Evolutionary conservation across 1,284 basidiomycete genomes (phyloP).

Genomic region (Ganoderma resinaceum): DNA sequence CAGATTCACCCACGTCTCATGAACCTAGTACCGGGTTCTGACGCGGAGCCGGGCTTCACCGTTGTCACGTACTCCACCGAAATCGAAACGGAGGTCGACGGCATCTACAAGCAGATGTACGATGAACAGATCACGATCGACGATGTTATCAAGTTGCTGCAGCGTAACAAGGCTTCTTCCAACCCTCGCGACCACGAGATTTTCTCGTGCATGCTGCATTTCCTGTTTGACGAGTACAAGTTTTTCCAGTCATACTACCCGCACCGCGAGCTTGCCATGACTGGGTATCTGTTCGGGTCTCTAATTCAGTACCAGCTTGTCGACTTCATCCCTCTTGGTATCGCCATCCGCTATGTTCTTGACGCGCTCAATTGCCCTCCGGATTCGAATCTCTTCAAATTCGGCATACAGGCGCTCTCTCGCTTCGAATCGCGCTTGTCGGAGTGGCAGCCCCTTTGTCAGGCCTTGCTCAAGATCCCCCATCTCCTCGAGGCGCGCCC

Average conservation of each 20-base stretch:
- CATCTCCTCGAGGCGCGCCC: slow-evolving; percentile 89
- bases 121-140: slow-evolving; percentile 94
- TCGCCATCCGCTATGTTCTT: slow-evolving; percentile 96
- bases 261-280: slow-evolving; percentile 93
- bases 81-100: slow-evolving; percentile 93
- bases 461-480: slow-evolving; percentile 88
- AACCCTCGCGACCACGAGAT: slow-evolving; percentile 92
- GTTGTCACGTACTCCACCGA: slow-evolving; percentile 91
- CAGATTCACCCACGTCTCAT: slow-evolving; percentile 97
- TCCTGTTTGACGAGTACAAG: slow-evolving; percentile 99
- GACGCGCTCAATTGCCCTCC: slow-evolving; percentile 92
- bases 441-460: slow-evolving; percentile 95
- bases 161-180: slow-evolving; percentile 84
- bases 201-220: slow-evolving; percentile 98
- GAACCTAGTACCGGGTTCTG: slow-evolving; percentile 90
- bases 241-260: slow-evolving; percentile 99
- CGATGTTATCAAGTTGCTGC: slow-evolving; percentile 89
- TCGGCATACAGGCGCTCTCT: slow-evolving; percentile 91
- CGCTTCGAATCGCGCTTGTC: slow-evolving; percentile 89
- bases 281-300: slow-evolving; percentile 95
- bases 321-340: slow-evolving; percentile 94
- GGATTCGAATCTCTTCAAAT: slow-evolving; percentile 94
- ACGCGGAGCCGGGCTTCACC: slow-evolving; percentile 91
- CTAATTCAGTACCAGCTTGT: slow-evolving; percentile 95
- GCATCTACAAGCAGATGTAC: slow-evolving; percentile 99